Base-by-base conservation (phyloP, 345 rosid genomes). In the Salix arbutifolia region DNA sequence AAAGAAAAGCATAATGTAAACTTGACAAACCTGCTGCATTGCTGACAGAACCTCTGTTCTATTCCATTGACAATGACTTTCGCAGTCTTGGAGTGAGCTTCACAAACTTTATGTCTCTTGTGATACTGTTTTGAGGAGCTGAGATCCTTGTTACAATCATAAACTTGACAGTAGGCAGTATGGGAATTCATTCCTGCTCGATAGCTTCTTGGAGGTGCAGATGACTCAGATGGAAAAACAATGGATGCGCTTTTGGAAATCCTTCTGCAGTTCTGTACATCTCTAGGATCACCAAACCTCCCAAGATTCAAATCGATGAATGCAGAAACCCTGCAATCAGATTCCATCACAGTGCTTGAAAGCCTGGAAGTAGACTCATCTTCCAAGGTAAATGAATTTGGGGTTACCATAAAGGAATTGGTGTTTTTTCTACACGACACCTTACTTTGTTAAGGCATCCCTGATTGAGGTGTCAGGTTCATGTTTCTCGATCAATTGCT, bases 241-340 rank as follows among this genome's bases (percentile, higher is more conserved):
- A 70, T 18, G 11, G 67, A 30, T 60, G 71, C n/a, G 21, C 68
- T 76, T 30, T 72, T 58, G 3, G 72, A 66, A 73, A 56, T 53
- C 56, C 77, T 68, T 3, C 44, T 40, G 44, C 74, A 78, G 60
- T 67, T 67, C 40, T 78, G 81, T 26, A 14, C 80, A 77, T 84
- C 86, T 67, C 74, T 79, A 21, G 74, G 76, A 80, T 88, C 88
- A 74, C 69, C 77, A 82, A 90, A 83, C 75, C 92, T 87, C 67
- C 92, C 91, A 58, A 94, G 75, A 73, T 89, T 88, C 77, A 94
- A 86, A 87, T 94, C 98, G 76, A 91, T 83, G 58, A 88, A 79
- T 19, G 86, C 75, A 66, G 85, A 86, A 76, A 83, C 91, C n/a
- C 73, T 78, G 61, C 79, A 74, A 14, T 78, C 74, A 21, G 86